Evolutionary conservation across 768 basidiomycete species (phyloP), one percentile per base, ranked within the genome.

Genomic region (Calvatia gigantea): DNA sequence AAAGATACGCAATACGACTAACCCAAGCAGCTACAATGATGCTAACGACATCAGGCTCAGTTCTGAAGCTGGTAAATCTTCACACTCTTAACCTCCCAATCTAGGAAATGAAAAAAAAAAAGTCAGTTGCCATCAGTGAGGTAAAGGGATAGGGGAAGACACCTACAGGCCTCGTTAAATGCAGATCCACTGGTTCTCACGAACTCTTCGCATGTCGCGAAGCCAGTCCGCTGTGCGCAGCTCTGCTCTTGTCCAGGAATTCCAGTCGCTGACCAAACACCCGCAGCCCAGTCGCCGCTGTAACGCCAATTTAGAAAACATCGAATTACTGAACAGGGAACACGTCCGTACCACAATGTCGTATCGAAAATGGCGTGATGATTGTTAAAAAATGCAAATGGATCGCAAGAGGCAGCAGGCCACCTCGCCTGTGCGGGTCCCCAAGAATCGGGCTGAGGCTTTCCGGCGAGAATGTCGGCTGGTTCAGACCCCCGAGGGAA

Each of bases 231-330:
- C 61, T 84, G 74, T 14, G 91, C 90, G 64, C 94, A 98, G 68
- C 89, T 93, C 67, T 88, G 81, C 15, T 83, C 83, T 72, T 95
- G 94, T 49, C 94, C 94, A 15, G 89, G 90, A 51, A 87, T 79
- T 28, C 91, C 91, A 47, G 86, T 70, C 21, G 63, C 58, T 46
- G 70, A 73, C 94, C 94, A 98, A n/a, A 83, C 87, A 43, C 73
- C 73, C 45, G 85, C 83, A 9, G 94, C 93, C 94, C 94, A 98
- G 61, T 95, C 90, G 57, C 94, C 94, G 62, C 91, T 87, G 43
- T 25, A 39, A 28, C 14, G 12, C 17, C 38, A 33, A 28, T 15
- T 51, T 19, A 60, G 27, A 14, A 19, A 2, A 12, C n/a, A 32
- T 55, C 17, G 58, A 27, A 28, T 12, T 17, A 39, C 47, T 14